These are phyloP conservation scores for Mitragyna speciosa DNA, from an alignment of 257 asterid genomes.

Conservation along the genomic window DNA sequence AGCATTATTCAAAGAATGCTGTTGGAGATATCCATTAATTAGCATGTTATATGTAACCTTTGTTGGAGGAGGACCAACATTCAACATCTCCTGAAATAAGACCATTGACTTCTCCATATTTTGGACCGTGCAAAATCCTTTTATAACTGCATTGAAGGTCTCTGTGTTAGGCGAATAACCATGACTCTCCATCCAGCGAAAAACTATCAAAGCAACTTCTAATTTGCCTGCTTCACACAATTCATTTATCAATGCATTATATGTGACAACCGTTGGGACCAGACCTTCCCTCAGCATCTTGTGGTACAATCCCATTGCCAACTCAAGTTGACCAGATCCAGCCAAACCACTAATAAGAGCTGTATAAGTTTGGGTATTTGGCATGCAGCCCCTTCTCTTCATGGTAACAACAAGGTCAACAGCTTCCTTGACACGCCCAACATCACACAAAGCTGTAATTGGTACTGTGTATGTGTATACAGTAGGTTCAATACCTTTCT, in stretches of 20 bases:
- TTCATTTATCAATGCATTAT: conserved; percentile 64
- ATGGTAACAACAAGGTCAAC: conserved; percentile 62
- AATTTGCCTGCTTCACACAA: conserved; percentile 53
- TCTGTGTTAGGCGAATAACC: conserved; percentile 49
- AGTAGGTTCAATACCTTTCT: conserved; percentile 61
- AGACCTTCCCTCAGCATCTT: conserved; percentile 71
- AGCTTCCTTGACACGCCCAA: conserved; percentile 66
- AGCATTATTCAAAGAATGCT: conserved; percentile 62
- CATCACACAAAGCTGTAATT: conserved; percentile 51
- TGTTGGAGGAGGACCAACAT: conserved; percentile 67
- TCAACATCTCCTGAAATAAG: conserved; percentile 67
- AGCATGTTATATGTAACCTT: conserved; percentile 72
- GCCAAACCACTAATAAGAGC: conserved; percentile 78
- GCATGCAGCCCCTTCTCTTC: conserved; percentile 59
- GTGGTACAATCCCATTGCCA: conserved; percentile 81
- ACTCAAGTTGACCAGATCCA: conserved; percentile 53
- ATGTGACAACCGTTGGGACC: conserved; percentile 68
- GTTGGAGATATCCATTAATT: conserved; percentile 57
- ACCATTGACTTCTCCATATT: conserved; percentile 68
- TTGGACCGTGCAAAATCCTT: conserved; percentile 66
- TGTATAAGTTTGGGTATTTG: conserved; percentile 79
- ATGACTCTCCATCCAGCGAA: conserved; percentile 61
- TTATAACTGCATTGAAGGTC: conserved; percentile 65
- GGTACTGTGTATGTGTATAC: conserved; percentile 75
- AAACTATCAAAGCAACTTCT: conserved; percentile 48